phyloP scores from a whole-genome alignment of 257 asterid genomes.

The Vinca minor region DNA sequence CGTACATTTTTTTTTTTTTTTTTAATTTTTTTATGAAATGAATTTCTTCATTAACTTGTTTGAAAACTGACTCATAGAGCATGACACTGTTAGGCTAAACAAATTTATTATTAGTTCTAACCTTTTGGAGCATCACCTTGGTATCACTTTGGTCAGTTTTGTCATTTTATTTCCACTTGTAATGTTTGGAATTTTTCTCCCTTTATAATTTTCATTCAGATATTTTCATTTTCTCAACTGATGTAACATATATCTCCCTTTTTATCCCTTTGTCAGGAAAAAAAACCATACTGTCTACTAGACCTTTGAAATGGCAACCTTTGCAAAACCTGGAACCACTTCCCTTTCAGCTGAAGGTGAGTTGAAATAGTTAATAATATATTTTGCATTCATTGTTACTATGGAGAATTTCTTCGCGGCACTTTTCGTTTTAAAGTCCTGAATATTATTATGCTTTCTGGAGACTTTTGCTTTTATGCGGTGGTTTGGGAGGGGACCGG shows the following conservation, averaged over 20 bases:
- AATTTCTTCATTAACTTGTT: no score
- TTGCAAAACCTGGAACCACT: constrained; percentile 7
- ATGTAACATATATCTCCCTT: neutral
- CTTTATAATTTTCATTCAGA: neutral
- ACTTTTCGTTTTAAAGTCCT: neutral
- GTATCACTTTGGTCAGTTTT: neutral
- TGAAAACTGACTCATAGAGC: neutral
- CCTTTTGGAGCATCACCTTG: neutral
- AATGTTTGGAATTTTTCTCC: neutral
- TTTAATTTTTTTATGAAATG: no score
- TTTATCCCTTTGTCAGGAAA: neutral
- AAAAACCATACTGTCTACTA: neutral
- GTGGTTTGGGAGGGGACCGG: neutral
- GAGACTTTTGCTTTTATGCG: neutral
- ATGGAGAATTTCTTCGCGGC: neutral
- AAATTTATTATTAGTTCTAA: neutral
- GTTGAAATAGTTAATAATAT: neutral
- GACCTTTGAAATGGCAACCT: constrained; percentile 4
- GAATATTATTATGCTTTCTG: neutral
- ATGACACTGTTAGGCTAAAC: neutral
- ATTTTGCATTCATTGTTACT: neutral
- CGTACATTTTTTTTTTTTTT: no score
- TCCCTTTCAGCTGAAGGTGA: constrained; percentile 7
- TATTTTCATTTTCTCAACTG: neutral
- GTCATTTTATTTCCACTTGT: neutral